These are phyloP conservation scores for Perilla frutescens DNA, from an alignment of 257 asterid genomes.

Conservation along the genomic window DNA sequence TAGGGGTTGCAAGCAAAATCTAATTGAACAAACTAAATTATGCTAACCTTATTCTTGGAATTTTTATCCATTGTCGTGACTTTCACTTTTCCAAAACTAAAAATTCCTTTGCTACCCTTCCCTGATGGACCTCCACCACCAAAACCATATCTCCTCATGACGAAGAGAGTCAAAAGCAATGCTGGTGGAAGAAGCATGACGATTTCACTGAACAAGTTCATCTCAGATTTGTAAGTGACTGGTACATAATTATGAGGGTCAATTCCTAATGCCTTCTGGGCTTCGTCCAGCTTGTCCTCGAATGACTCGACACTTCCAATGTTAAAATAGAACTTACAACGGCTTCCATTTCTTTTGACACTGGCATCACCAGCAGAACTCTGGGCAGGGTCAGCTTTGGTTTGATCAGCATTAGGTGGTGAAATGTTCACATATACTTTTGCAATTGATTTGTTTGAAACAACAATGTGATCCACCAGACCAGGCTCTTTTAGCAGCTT, in stretches of 20 bases:
- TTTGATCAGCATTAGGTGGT: constrained; percentile 40
- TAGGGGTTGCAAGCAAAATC: background rate
- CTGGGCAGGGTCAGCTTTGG: constrained; percentile 40
- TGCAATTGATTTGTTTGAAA: constrained; percentile 65
- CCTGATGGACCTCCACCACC: constrained; percentile 77
- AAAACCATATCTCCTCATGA: constrained; percentile 55
- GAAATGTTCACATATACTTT: constrained; percentile 64
- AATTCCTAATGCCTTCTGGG: constrained; percentile 76
- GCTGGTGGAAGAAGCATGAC: constrained; percentile 50
- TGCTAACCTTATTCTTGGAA: constrained; percentile 78
- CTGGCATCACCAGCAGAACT: constrained; percentile 41
- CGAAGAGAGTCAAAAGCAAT: constrained; percentile 49
- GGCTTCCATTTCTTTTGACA: constrained; percentile 39
- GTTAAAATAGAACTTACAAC: constrained; percentile 50
- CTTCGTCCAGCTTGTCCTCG: constrained; percentile 85
- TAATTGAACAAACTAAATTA: background rate
- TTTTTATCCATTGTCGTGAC: constrained; percentile 79
- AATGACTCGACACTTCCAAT: constrained; percentile 79
- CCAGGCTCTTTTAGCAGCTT: constrained; percentile 79
- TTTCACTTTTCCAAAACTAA: constrained; percentile 75
- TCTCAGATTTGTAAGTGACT: constrained; percentile 60
- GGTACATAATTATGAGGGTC: constrained; percentile 76
- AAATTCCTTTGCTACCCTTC: constrained; percentile 77
- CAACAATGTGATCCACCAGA: constrained; percentile 72
- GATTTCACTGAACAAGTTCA: constrained; percentile 55